Evolutionary conservation across 257 asterid species (phyloP).

Genomic region (Cinchona pubescens): DNA sequence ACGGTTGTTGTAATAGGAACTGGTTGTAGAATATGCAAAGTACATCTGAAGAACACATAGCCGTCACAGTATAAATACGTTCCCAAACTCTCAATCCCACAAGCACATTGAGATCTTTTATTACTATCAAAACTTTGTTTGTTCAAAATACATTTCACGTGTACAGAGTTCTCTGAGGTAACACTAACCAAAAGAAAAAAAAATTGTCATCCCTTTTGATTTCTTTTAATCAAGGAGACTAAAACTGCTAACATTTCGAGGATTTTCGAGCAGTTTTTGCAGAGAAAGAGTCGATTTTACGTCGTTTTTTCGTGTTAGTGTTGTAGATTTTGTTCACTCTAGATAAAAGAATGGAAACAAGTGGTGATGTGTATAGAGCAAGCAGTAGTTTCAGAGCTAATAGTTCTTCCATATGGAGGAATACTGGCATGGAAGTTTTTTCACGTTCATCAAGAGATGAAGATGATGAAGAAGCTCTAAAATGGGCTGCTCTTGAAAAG

Average conservation of each 20-base stretch:
- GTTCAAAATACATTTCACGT: background rate
- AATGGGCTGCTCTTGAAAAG: slow-evolving; percentile 69
- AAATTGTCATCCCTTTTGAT: background rate
- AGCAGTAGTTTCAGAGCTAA: slow-evolving; percentile 34
- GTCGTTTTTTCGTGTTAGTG: background rate
- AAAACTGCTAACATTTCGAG: background rate
- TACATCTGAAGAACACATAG: background rate
- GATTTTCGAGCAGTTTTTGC: background rate
- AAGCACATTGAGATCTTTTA: background rate
- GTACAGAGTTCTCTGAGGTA: no score
- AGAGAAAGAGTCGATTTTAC: no score
- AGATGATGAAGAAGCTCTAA: slow-evolving; percentile 66
- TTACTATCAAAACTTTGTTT: background rate
- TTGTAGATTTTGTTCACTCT: background rate
- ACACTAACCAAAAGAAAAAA: background rate
- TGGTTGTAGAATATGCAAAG: background rate
- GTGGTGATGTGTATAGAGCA: no score
- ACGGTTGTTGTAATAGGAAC: no score
- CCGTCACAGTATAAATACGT: background rate
- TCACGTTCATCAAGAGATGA: slow-evolving; percentile 53
- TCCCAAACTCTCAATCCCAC: background rate
- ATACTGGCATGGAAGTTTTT: slow-evolving; percentile 43
- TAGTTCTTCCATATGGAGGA: slow-evolving; percentile 54
- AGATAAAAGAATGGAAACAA: slow-evolving; percentile 14
- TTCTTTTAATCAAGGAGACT: background rate